Conservation (phyloP, 2,329 filamentous ascomycete species). For the Rhytidhysteron rufulum region DNA sequence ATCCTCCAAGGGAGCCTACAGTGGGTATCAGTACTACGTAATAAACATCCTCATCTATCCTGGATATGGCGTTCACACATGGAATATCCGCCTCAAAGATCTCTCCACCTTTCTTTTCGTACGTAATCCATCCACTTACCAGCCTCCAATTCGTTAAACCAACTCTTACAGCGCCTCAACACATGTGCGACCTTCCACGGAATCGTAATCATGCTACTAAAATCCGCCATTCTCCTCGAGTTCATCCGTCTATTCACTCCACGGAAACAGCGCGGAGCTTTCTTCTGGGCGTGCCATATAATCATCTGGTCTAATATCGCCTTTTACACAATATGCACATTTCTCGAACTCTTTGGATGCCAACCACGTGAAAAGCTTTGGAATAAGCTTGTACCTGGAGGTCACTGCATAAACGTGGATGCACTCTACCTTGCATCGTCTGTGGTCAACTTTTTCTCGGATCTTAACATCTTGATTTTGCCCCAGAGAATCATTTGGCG, state of each 20-base stretch:
- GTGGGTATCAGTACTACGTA: conserved; percentile 8
- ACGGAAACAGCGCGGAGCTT: conserved; percentile 5
- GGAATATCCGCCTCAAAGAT: conserved; percentile 9
- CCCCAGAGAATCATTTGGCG: conserved; percentile 35
- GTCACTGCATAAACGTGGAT: conserved; percentile 27
- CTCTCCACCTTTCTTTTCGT: conserved; percentile 1
- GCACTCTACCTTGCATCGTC: conserved; percentile 26
- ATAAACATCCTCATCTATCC: neutral
- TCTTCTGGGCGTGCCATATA: conserved; percentile 35
- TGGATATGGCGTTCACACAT: conserved; percentile 9
- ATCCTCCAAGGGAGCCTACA: too few relatives aligned
- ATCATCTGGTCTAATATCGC: conserved; percentile 29
- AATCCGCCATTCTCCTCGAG: conserved; percentile 15
- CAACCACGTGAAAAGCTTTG: conserved; percentile 31
- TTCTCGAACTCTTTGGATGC: conserved; percentile 35
- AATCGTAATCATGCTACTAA: conserved; percentile 1
- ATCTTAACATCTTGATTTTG: conserved; percentile 31
- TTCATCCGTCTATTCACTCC: conserved; percentile 29
- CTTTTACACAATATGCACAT: conserved; percentile 23
- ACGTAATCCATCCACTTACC: too few relatives aligned
- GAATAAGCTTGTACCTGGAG: conserved; percentile 25
- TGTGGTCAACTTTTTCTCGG: conserved; percentile 30
- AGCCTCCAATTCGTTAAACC: too few relatives aligned
- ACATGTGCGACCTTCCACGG: neutral
- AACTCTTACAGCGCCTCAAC: too few relatives aligned